These are phyloP conservation scores for Botrytis hyacinthi DNA, from an alignment of 2,329 filamentous ascomycete species.

Conservation along the genomic window DNA sequence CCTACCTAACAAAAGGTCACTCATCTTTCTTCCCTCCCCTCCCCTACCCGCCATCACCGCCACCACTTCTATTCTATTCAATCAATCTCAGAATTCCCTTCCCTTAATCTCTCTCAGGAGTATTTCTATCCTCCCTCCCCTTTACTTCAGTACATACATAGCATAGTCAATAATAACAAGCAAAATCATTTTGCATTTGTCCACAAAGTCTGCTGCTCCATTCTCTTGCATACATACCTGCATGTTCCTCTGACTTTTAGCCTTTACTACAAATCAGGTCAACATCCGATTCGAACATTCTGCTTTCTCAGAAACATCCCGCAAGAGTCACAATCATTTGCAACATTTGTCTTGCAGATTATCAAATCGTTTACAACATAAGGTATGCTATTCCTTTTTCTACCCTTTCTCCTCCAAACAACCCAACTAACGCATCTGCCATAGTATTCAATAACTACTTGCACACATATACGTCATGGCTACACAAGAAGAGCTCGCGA, in stretches of 20 bases:
- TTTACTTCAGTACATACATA: conserved; percentile 45
- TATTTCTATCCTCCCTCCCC: conserved; percentile 21
- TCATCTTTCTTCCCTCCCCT: conserved; percentile 14
- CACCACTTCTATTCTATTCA: not conserved
- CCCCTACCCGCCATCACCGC: conserved; percentile 22
- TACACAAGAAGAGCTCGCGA: conserved; percentile 77
- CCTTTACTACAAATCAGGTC: conserved; percentile 31
- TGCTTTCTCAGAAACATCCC: conserved; percentile 8
- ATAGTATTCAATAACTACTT: not conserved
- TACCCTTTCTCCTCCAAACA: conserved; percentile 13
- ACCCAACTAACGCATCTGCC: conserved; percentile 1
- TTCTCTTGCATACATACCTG: conserved; percentile 31
- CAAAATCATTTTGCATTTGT: conserved; percentile 33
- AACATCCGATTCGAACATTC: conserved; percentile 14
- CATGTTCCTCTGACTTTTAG: conserved; percentile 36
- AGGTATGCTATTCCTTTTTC: conserved; percentile 35
- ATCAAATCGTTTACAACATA: conserved; percentile 31
- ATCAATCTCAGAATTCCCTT: conserved; percentile 23
- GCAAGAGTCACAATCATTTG: conserved; percentile 27
- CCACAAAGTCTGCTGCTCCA: conserved; percentile 36
- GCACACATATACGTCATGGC: conserved; percentile 46
- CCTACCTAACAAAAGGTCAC: not conserved
- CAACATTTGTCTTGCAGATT: conserved; percentile 30
- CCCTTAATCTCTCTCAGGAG: conserved; percentile 31
- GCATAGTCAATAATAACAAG: conserved; percentile 51